Percentiles rank a stretch among this genome's conserved stretches.
phyloP scores from a whole-genome alignment of 208 protist genomes.

The Leishmania gerbilli region DNA sequence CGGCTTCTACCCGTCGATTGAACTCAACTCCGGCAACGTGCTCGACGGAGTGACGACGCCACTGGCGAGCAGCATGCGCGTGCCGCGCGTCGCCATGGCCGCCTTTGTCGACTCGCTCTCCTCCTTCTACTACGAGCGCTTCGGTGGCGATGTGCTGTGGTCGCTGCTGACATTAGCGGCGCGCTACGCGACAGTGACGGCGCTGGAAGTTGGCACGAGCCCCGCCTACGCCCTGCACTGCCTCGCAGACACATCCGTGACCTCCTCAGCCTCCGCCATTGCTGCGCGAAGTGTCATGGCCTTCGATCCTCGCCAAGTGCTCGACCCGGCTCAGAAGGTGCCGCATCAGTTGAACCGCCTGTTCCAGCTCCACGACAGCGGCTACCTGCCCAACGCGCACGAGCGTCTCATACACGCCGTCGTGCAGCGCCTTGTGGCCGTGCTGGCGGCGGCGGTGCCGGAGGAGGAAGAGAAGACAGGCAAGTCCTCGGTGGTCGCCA shows the following conservation, averaged over 20 bases:
- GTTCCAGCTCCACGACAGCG: slow-evolving; percentile 31
- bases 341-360: slow-evolving; percentile 24
- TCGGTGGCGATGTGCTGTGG: slow-evolving; percentile 34
- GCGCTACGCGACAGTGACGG: slow-evolving; percentile 23
- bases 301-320: slow-evolving; percentile 34
- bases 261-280: background rate
- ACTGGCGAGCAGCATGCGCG: slow-evolving; percentile 18
- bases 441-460: slow-evolving; percentile 15
- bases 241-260: background rate
- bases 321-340: slow-evolving; percentile 24
- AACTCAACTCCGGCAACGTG: slow-evolving; percentile 22
- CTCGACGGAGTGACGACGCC: slow-evolving; percentile 19
- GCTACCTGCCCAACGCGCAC: slow-evolving; percentile 27
- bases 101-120: slow-evolving; percentile 29
- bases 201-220: slow-evolving; percentile 34
- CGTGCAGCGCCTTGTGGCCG: slow-evolving; percentile 26
- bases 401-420: slow-evolving; percentile 27
- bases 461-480: background rate
- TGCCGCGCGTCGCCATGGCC: slow-evolving; percentile 23
- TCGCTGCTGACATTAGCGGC: slow-evolving; percentile 20
- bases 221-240: slow-evolving; percentile 27
- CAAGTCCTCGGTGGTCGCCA: background rate
- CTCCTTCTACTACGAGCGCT: slow-evolving; percentile 25
- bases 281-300: background rate
- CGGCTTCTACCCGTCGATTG: slow-evolving; percentile 35